Evolutionary conservation across 1,284 basidiomycete genomes (phyloP).

Genomic region (Sanghuangporus sanghuang): DNA sequence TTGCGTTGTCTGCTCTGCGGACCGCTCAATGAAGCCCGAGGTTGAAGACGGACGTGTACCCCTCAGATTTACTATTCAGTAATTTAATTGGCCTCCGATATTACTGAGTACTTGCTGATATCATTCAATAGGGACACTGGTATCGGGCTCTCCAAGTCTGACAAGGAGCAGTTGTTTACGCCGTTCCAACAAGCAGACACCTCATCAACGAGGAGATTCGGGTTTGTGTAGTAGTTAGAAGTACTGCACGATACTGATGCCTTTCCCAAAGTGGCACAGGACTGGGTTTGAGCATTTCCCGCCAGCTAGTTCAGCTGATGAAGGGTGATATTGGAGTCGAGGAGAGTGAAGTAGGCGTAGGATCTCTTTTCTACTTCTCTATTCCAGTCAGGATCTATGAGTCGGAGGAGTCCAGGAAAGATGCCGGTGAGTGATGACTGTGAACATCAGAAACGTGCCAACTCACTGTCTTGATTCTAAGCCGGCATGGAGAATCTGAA

Average conservation of each 20-base stretch:
- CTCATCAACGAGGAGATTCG: slow-evolving; percentile 65
- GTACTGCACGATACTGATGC: background rate
- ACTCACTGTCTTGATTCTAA: slow-evolving; percentile 19
- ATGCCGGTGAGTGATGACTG: background rate
- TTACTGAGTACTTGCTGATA: background rate
- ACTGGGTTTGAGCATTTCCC: slow-evolving; percentile 66
- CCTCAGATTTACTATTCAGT: slow-evolving; percentile 64
- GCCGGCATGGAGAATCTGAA: slow-evolving; percentile 43
- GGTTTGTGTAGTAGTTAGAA: slow-evolving; percentile 21
- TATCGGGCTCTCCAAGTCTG: slow-evolving; percentile 57
- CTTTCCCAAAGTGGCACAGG: slow-evolving; percentile 10
- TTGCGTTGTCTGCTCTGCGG: slow-evolving; percentile 52
- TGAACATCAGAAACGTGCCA: slow-evolving; percentile 25
- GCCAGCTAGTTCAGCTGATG: slow-evolving; percentile 68
- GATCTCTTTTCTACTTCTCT: slow-evolving; percentile 67
- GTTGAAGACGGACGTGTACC: slow-evolving; percentile 36
- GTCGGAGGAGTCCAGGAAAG: slow-evolving; percentile 44
- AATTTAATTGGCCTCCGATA: slow-evolving; percentile 20
- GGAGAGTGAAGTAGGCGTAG: slow-evolving; percentile 53
- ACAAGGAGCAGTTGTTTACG: slow-evolving; percentile 60
- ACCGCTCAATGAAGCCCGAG: slow-evolving; percentile 26
- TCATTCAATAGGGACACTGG: slow-evolving; percentile 39
- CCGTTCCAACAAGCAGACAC: slow-evolving; percentile 75
- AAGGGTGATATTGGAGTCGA: slow-evolving; percentile 60
- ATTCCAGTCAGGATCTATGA: slow-evolving; percentile 56